Base-by-base conservation (phyloP, 164 flowering plant genomes). In the Paratinospora sagittata region DNA sequence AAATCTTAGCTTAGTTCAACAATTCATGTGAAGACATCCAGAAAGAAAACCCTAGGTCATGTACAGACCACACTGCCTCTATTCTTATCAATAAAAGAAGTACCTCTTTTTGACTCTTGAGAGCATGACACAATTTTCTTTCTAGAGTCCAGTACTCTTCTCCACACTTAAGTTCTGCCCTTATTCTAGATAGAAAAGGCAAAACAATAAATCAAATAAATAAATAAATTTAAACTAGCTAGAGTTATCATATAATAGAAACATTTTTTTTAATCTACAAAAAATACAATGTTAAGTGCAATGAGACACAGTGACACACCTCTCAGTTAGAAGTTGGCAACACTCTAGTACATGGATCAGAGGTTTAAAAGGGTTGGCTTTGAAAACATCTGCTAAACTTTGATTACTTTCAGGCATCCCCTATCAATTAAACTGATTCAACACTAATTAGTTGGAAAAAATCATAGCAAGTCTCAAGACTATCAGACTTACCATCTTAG, bases 141-240 rank as follows among this genome's bases (percentile, higher is more conserved):
- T 95, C 99, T 58, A 92, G 77, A 73, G 78, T 76, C 99, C 99
- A 95, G 65, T 92, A 95, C 81, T 90, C 94, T 76, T 85, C 85
- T 55, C 99, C 99, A 78, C 27, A 73, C 27, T 67, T 84, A 7
- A 95, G 75, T 72, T 95, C 99, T 78, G 78, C 83, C 71, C 66
- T 78, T 60, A 90, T 86, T 77, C 97, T 94, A 74, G 55, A 74
- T 24, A 49, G 68, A 70, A 45, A 30, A 68, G 63, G 41, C 24
- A 73, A 65, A 76, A 27, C 11, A 69, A 69, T 27, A 66, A n/a
- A n/a, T n/a, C n/a, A n/a, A n/a, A n/a, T n/a, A n/a, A n/a, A n/a
- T n/a, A n/a, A n/a, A n/a, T n/a, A n/a, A 69, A 57, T 37, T 72
- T 67, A 24, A 72, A 11, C 17, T 43, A 57, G 39, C 57, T 41